Conservation (phyloP, 139 green algal genomes). For the Dunaliella sp. region DNA sequence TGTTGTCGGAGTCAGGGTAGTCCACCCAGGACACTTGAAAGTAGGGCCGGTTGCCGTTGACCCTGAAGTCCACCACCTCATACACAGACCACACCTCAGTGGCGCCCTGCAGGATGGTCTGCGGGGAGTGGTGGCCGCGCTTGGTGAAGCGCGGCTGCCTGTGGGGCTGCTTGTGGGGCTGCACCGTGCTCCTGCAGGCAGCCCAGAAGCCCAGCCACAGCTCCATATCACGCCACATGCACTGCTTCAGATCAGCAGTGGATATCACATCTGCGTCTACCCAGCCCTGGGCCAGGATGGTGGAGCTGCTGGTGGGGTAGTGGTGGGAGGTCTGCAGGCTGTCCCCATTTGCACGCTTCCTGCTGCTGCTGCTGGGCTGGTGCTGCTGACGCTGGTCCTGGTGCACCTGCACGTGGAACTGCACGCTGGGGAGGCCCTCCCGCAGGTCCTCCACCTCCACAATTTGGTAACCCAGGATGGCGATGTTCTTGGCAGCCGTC, state of each 20-base stretch:
- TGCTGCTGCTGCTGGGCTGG: not conserved
- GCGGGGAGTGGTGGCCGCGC: not conserved
- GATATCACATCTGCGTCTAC: not conserved
- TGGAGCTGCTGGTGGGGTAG: too few relatives aligned
- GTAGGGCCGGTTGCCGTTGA: not conserved
- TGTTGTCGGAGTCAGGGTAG: constrained; percentile 1
- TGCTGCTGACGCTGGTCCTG: not conserved
- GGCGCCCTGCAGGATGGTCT: not conserved
- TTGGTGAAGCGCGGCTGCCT: not conserved
- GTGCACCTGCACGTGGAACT: not conserved
- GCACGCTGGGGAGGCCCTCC: not conserved
- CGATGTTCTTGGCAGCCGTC: not conserved
- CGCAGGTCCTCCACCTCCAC: not conserved
- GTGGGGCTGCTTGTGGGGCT: not conserved
- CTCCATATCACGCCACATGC: constrained; percentile 7
- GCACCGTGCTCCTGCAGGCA: not conserved
- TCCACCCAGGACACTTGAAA: constrained; percentile 6
- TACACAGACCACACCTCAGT: not conserved
- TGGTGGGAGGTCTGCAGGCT: too few relatives aligned
- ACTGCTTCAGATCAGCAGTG: not conserved
- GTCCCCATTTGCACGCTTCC: too few relatives aligned
- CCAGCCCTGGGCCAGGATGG: not conserved
- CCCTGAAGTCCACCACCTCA: not conserved
- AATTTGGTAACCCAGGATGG: not conserved
- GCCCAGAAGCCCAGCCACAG: constrained; percentile 9